Conservation (phyloP, 371 early-diverging fungal genomes). For the Rhizopus sp. region DNA sequence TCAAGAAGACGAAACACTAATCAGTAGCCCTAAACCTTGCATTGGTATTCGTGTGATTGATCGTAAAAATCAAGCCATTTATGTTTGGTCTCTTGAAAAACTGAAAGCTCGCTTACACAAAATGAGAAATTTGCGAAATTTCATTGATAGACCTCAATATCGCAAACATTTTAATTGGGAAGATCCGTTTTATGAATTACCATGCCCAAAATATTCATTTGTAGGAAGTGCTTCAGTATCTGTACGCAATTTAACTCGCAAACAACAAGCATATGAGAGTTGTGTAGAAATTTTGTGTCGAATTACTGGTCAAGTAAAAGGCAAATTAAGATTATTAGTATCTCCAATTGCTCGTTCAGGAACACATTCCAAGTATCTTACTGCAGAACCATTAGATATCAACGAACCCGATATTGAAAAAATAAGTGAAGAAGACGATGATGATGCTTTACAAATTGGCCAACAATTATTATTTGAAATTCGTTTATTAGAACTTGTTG, state of each 20-base stretch:
- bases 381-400: slow-evolving; percentile 43
- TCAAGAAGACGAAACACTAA: slow-evolving; percentile 56
- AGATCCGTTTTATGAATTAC: slow-evolving; percentile 78
- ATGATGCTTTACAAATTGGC: slow-evolving; percentile 38
- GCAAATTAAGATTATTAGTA: slow-evolving; percentile 46
- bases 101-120: slow-evolving; percentile 67
- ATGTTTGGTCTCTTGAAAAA: slow-evolving; percentile 76
- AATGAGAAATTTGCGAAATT: slow-evolving; percentile 78
- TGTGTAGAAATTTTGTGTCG: slow-evolving; percentile 58
- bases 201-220: slow-evolving; percentile 56
- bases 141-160: slow-evolving; percentile 70
- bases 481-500: slow-evolving; percentile 68
- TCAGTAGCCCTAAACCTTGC: slow-evolving; percentile 56
- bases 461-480: slow-evolving; percentile 73
- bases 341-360: slow-evolving; percentile 50
- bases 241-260: slow-evolving; percentile 47
- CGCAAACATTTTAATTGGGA: slow-evolving; percentile 75
- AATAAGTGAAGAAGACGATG: slow-evolving; percentile 10
- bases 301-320: slow-evolving; percentile 57
- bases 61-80: slow-evolving; percentile 66
- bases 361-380: slow-evolving; percentile 16
- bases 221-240: slow-evolving; percentile 61
- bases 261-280: slow-evolving; percentile 53
- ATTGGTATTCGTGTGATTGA: slow-evolving; percentile 76
- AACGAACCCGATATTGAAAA: slow-evolving; percentile 14